These are phyloP conservation scores for Saprolegnia parasitica DNA, from an alignment of 352 stramenopile genomes.

Conservation along the genomic window DNA sequence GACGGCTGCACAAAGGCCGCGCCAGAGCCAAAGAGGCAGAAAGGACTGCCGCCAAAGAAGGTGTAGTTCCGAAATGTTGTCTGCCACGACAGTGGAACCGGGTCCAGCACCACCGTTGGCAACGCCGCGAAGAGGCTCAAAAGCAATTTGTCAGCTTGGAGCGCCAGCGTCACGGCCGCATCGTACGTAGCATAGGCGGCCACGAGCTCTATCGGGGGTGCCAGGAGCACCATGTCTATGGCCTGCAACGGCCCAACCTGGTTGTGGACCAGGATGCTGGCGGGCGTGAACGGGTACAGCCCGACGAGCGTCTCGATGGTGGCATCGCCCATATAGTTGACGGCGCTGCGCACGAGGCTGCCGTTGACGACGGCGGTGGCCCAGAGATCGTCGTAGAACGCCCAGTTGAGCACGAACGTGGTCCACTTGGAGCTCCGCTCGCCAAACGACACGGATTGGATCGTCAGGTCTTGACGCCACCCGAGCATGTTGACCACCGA, in stretches of 20 bases:
- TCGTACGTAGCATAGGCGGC: neutral
- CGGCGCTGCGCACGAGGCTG: neutral
- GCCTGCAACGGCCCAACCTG: neutral
- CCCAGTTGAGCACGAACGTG: constrained; percentile 3
- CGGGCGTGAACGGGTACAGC: constrained; percentile 1
- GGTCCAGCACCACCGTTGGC: neutral
- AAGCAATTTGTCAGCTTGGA: neutral
- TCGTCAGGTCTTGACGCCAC: too few species aligned
- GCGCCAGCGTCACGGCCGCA: too few species aligned
- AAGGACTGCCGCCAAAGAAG: neutral
- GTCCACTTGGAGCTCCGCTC: neutral
- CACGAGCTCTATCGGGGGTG: neutral
- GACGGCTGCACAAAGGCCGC: constrained; percentile 1
- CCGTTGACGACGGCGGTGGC: neutral
- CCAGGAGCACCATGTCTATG: neutral
- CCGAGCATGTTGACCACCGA: too few species aligned
- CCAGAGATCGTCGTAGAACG: neutral
- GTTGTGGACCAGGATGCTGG: neutral
- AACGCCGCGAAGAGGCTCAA: neutral
- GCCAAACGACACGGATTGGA: neutral
- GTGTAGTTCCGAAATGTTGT: too few species aligned
- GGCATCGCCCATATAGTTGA: neutral
- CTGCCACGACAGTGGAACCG: neutral
- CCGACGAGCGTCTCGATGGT: neutral
- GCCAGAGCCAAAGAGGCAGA: neutral